A percentile compares a stretch with the other conserved stretches of the same genome.
phyloP scores from a whole-genome alignment of 805 yeast species.

The Kurtzmaniella fragi region DNA sequence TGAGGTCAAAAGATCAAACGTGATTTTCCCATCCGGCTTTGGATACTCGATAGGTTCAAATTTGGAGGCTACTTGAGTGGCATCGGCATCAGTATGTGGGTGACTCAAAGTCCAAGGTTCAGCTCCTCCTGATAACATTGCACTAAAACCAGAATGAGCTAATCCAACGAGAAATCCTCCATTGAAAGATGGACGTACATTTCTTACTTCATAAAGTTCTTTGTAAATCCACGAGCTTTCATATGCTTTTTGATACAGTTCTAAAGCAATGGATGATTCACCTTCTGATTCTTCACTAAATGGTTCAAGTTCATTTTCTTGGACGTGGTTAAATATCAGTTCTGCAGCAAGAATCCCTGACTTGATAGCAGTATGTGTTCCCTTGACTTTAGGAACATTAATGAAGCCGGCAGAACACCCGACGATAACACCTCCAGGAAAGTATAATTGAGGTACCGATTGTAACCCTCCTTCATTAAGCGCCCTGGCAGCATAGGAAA shows the following conservation, averaged over 20 bases:
- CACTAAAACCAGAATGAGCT: conserved; percentile 76
- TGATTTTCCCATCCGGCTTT: conserved; percentile 89
- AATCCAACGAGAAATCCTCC: conserved; percentile 78
- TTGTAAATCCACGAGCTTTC: conserved; percentile 80
- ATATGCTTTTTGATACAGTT: conserved; percentile 58
- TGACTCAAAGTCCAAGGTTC: conserved; percentile 86
- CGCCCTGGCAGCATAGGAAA: conserved; percentile 93
- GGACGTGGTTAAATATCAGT: conserved; percentile 46
- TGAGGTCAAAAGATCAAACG: conserved; percentile 90
- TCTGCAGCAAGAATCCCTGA: conserved; percentile 96
- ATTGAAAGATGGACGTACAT: conserved; percentile 88
- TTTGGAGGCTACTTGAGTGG: conserved; percentile 63
- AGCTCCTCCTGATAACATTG: conserved; percentile 70
- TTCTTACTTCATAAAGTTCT: conserved; percentile 81
- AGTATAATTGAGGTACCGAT: conserved; percentile 81
- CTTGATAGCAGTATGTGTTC: conserved; percentile 97
- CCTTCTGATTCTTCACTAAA: conserved; percentile 39
- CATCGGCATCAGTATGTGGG: conserved; percentile 62
- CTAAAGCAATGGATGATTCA: conserved; percentile 42
- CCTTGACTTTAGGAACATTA: conserved; percentile 96
- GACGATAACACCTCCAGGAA: conserved; percentile 95
- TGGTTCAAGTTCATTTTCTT: conserved; percentile 34
- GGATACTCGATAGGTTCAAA: conserved; percentile 79
- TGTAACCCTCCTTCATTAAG: conserved; percentile 96
- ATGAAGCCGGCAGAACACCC: conserved; percentile 97